Evolutionary conservation across 129 eudicot genomes (phyloP).

Genomic region (Apium graveolens): DNA sequence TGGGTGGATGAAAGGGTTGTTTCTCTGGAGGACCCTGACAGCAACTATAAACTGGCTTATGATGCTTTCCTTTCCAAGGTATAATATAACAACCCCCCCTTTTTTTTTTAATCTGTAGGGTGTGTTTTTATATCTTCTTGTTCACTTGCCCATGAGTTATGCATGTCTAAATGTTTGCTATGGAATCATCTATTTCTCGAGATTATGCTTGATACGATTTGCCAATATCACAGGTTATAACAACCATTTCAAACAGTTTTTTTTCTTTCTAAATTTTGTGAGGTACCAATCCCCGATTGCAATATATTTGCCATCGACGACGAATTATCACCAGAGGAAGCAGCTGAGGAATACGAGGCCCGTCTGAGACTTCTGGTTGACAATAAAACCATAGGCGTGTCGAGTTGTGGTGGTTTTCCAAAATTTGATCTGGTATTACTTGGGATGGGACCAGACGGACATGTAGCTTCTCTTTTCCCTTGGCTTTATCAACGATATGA

Average conservation of each 20-base stretch:
- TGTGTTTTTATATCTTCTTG: background rate
- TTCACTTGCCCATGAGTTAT: background rate
- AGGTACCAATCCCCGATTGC: slow-evolving; percentile 58
- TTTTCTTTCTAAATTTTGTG: background rate
- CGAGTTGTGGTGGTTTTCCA: slow-evolving; percentile 46
- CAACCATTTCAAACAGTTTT: too few species aligned
- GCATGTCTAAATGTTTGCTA: background rate
- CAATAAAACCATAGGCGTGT: slow-evolving; percentile 24
- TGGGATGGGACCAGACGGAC: slow-evolving; percentile 98
- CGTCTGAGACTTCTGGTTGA: slow-evolving; percentile 42
- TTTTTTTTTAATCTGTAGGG: background rate
- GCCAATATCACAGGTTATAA: background rate
- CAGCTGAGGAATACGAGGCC: slow-evolving; percentile 74
- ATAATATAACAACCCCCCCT: slow-evolving; percentile 10
- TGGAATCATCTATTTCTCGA: background rate
- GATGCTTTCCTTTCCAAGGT: slow-evolving; percentile 76
- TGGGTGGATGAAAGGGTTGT: slow-evolving; percentile 83
- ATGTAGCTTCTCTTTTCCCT: slow-evolving; percentile 87
- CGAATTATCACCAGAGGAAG: slow-evolving; percentile 49
- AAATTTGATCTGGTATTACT: slow-evolving; percentile 67
- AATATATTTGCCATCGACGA: slow-evolving; percentile 61
- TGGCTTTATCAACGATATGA: slow-evolving; percentile 58
- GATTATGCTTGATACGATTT: background rate
- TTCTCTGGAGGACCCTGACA: slow-evolving; percentile 48
- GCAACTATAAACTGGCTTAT: slow-evolving; percentile 69